Conservation (phyloP, 2,329 filamentous ascomycete genomes). For the Fusarium sp. region DNA sequence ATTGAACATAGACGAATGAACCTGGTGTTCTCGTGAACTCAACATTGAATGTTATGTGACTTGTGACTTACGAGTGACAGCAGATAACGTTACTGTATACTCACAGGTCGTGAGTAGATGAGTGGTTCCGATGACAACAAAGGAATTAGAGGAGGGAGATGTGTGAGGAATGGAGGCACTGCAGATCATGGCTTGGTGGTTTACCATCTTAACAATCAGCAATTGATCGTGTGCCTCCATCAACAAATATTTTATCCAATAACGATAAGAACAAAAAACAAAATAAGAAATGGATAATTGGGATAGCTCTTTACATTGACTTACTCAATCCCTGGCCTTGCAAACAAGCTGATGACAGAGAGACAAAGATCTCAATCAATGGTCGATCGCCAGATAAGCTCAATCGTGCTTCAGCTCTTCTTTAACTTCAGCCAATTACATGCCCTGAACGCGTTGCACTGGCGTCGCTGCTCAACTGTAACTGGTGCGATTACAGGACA, state of each 20-base stretch:
- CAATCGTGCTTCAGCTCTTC: constrained; percentile 7
- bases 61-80: neutral
- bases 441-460: neutral
- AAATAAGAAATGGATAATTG: neutral
- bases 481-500: constrained; percentile 25
- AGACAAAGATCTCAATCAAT: neutral
- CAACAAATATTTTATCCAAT: neutral
- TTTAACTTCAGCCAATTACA: constrained; percentile 11
- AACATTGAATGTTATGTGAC: neutral
- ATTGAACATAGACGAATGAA: neutral
- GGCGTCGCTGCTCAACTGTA: constrained; percentile 22
- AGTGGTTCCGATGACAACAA: neutral
- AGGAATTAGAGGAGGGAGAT: neutral
- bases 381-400: neutral
- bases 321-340: neutral
- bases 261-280: neutral
- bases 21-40: neutral
- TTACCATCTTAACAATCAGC: neutral
- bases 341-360: neutral
- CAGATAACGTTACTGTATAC: neutral
- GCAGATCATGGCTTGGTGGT: constrained; percentile 8
- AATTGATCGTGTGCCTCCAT: neutral
- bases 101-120: neutral
- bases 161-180: constrained; percentile 11
- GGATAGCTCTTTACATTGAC: neutral